Evolutionary conservation across 805 yeast species (phyloP).

Genomic region (Saccharomycopsis babjevae): DNA sequence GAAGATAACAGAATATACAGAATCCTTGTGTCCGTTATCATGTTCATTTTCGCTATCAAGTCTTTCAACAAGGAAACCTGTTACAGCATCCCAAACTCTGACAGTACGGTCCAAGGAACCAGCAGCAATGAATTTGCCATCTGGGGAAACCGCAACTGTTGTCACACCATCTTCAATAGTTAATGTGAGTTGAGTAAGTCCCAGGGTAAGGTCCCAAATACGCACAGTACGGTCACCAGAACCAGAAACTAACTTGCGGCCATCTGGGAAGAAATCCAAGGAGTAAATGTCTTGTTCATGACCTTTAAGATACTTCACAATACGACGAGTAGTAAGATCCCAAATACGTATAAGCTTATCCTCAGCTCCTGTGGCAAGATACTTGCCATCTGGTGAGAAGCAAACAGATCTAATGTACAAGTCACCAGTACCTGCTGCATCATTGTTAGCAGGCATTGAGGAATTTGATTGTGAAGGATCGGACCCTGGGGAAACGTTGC

Average conservation of each 20-base stretch:
- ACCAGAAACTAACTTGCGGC: conserved; percentile 87
- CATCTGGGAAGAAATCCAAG: conserved; percentile 89
- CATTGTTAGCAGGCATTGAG: not conserved
- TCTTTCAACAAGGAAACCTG: conserved; percentile 87
- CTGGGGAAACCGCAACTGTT: conserved; percentile 94
- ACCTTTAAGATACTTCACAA: conserved; percentile 79
- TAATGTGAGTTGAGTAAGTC: conserved; percentile 80
- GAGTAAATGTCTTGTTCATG: conserved; percentile 98
- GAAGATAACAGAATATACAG: conserved; percentile 91
- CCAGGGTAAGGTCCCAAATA: conserved; percentile 88
- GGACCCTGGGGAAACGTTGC: conserved; percentile 28
- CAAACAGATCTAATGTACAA: conserved; percentile 91
- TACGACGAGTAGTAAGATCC: conserved; percentile 81
- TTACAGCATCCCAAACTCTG: conserved; percentile 91
- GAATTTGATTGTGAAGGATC: not conserved
- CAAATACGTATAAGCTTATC: conserved; percentile 88
- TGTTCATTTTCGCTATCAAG: conserved; percentile 80
- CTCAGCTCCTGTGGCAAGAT: conserved; percentile 69
- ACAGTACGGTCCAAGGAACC: conserved; percentile 94
- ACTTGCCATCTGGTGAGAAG: conserved; percentile 86
- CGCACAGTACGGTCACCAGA: conserved; percentile 95
- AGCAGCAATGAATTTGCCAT: conserved; percentile 89
- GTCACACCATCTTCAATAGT: conserved; percentile 97
- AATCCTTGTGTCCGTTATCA: conserved; percentile 91
- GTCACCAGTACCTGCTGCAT: conserved; percentile 48